Evolutionary conservation across 306 rosid species (phyloP), one percentile per base, ranked within the genome.

Genomic region (Quercus berberidifolia): DNA sequence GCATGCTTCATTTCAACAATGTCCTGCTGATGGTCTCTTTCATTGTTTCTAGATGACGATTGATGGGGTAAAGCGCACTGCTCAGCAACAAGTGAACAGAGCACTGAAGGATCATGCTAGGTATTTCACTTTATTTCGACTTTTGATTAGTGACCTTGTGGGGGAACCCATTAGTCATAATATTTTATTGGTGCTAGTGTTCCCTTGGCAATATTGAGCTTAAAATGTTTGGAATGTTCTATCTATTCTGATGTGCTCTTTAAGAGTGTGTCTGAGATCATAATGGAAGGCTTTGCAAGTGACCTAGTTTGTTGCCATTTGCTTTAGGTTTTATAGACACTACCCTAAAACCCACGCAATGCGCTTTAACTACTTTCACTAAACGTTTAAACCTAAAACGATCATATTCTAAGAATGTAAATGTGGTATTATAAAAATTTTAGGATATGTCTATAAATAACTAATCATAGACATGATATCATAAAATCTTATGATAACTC

Each of bases 41-140:
- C 69, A 55, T 78, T 87, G 72, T 88, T 69, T 88, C 70, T 82
- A 95, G 99, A 86, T 79, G 92, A 95, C 91, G 64, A 89, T 95
- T 75, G 93, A 91, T 84, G 99, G 86, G 84, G 92, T 95, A 80
- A 95, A 88, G 90, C 99, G 98, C 75, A 90, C 91, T 87, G 99
- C 98, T 67, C 99, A 95, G 83, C 91, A 93, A 73, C 98, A 95
- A 84, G 93, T 95, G 89, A 95, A 84, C 76, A 90, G 89, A 82
- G 99, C 98, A 79, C 86, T 95, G 78, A 95, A 91, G 86, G 93
- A 95, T 71, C 94, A 89, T 15, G 79, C 98, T 58, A 90, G 96
- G 99, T 95, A 82, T 77, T 81, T 77, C 68, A 51, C 70, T 64
- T 49, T 57, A 35, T 83, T 64, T 38, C 10, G 19, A 20, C 63